Conservation (phyloP, 208 protist species). For the Leishmania lainsoni region DNA sequence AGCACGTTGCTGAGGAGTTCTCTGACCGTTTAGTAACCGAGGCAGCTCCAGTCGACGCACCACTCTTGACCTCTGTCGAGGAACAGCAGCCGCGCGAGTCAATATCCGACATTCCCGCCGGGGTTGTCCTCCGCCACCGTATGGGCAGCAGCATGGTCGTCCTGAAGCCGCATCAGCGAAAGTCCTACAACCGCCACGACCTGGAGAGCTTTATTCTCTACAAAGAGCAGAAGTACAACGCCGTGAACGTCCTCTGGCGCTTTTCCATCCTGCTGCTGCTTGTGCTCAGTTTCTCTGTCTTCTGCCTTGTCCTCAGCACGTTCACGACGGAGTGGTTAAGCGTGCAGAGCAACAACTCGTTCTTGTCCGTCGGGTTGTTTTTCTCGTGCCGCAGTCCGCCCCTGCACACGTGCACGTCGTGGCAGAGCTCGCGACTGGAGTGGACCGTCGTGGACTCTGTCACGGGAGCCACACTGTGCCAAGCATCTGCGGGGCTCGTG, state of each 20-base stretch:
- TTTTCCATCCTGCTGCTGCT: constrained; percentile 51
- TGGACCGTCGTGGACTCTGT: constrained; percentile 34
- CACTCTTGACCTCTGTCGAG: constrained; percentile 12
- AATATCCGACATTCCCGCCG: constrained; percentile 7
- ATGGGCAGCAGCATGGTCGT: constrained; percentile 56
- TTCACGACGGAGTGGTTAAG: constrained; percentile 61
- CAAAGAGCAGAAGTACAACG: constrained; percentile 85
- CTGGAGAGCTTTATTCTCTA: constrained; percentile 67
- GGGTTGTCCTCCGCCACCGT: constrained; percentile 53
- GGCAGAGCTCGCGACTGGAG: constrained; percentile 23
- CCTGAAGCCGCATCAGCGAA: constrained; percentile 33
- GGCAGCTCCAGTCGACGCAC: not conserved
- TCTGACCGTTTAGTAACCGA: not conserved
- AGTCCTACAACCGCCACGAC: constrained; percentile 29
- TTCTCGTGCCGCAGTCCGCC: constrained; percentile 40
- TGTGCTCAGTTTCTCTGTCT: constrained; percentile 45
- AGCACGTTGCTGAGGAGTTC: not conserved
- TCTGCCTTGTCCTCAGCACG: constrained; percentile 54
- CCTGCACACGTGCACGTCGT: constrained; percentile 36
- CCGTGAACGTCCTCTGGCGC: constrained; percentile 67
- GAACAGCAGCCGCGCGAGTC: constrained; percentile 10
- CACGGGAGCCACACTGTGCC: constrained; percentile 49
- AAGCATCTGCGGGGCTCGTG: constrained; percentile 29
- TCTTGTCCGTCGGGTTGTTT: constrained; percentile 58
- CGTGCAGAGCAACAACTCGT: constrained; percentile 27